Evolutionary conservation across 345 rosid genomes (phyloP).

Genomic region (Aquilaria sinensis): DNA sequence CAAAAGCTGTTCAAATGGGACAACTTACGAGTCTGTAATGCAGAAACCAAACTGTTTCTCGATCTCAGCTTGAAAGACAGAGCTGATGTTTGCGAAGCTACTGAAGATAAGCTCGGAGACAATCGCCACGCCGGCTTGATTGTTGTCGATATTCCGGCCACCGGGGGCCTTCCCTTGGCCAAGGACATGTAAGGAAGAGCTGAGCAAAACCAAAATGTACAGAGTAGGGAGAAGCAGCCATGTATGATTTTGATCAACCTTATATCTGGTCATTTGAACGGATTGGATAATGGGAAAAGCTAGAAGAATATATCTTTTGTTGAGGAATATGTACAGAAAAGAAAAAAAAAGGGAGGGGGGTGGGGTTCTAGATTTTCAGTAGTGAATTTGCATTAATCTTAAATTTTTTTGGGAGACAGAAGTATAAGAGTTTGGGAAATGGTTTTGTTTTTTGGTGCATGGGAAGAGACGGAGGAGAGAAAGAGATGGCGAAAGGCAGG

Average conservation of each 20-base stretch:
- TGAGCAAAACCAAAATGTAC: conserved; percentile 16
- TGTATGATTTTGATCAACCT: neutral
- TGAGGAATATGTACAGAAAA: neutral
- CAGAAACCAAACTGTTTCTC: conserved; percentile 66
- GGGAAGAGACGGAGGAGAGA: conserved; percentile 67
- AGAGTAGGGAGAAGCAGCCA: conserved; percentile 4
- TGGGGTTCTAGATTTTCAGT: neutral
- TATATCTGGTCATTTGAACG: conserved; percentile 37
- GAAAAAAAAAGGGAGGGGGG: neutral
- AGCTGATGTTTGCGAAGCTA: conserved; percentile 50
- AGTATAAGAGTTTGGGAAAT: conserved; percentile 4
- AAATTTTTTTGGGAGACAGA: neutral
- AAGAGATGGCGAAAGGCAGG: conserved; percentile 38
- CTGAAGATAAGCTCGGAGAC: conserved; percentile 33
- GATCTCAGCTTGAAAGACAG: conserved; percentile 53
- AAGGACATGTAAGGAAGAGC: neutral
- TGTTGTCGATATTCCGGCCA: conserved; percentile 6
- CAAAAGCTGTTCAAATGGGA: neutral
- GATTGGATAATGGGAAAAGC: neutral
- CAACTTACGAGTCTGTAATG: conserved; percentile 74
- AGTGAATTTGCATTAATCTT: neutral
- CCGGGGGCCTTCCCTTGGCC: neutral
- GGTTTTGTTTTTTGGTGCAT: conserved; percentile 13
- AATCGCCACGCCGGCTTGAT: conserved; percentile 35
- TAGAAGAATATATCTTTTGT: neutral